A percentile compares a stretch with the other conserved stretches of the same genome.
phyloP scores from a whole-genome alignment of 1,284 basidiomycete genomes.

The Leccinum subspadiceum region DNA sequence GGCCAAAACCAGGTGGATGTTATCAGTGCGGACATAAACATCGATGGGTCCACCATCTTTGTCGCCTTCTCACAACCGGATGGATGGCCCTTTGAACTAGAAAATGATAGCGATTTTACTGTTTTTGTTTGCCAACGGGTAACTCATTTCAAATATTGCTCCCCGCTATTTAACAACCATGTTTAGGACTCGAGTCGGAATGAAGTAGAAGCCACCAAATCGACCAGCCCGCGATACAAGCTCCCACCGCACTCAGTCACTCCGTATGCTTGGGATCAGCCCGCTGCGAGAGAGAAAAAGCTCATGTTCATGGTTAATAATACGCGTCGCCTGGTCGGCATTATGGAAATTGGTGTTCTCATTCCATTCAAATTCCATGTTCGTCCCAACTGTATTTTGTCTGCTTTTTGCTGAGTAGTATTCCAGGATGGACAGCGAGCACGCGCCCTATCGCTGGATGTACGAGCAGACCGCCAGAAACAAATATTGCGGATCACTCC shows the following conservation, averaged over 20 bases:
- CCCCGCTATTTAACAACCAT: slow-evolving; percentile 7
- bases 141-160: slow-evolving; percentile 10
- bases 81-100: slow-evolving; percentile 88
- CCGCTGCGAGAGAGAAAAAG: slow-evolving; percentile 83
- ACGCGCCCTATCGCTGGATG: slow-evolving; percentile 83
- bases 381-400: slow-evolving; percentile 27
- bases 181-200: slow-evolving; percentile 51
- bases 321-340: slow-evolving; percentile 77
- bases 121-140: slow-evolving; percentile 81
- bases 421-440: slow-evolving; percentile 51
- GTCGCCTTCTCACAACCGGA: slow-evolving; percentile 72
- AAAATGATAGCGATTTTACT: slow-evolving; percentile 82
- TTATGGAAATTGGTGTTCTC: slow-evolving; percentile 95
- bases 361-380: slow-evolving; percentile 87
- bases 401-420: slow-evolving; percentile 7
- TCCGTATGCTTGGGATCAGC: slow-evolving; percentile 94
- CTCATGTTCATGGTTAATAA: slow-evolving; percentile 68
- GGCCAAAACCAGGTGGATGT: slow-evolving; percentile 49
- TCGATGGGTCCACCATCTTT: slow-evolving; percentile 91
- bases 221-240: slow-evolving; percentile 45
- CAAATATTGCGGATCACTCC: slow-evolving; percentile 88
- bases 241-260: slow-evolving; percentile 57
- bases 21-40: slow-evolving; percentile 79
- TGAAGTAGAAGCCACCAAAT: slow-evolving; percentile 37
- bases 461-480: slow-evolving; percentile 85